Evolutionary conservation across 1,284 basidiomycete species (phyloP).

Genomic region (Cryptococcus sp.): DNA sequence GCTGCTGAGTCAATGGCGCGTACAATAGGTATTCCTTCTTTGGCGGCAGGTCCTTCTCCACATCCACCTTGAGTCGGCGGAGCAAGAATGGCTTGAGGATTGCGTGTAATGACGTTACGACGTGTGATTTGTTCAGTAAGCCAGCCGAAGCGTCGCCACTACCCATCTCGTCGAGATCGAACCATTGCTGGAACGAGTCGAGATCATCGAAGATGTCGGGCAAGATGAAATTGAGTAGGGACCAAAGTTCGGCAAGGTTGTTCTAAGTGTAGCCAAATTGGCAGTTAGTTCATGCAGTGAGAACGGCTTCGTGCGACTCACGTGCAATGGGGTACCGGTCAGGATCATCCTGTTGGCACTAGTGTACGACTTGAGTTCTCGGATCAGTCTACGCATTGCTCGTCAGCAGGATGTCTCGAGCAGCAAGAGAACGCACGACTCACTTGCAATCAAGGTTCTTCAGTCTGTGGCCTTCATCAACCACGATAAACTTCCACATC

Average conservation of each 20-base stretch:
- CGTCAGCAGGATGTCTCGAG: background rate
- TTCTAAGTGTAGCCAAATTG: slow-evolving; percentile 61
- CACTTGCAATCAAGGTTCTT: slow-evolving; percentile 86
- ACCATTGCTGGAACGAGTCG: slow-evolving; percentile 89
- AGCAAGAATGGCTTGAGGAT: slow-evolving; percentile 96
- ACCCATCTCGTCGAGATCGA: slow-evolving; percentile 52
- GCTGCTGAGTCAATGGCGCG: slow-evolving; percentile 78
- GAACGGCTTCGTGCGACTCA: slow-evolving; percentile 52
- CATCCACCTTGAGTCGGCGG: slow-evolving; percentile 86
- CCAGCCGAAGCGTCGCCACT: slow-evolving; percentile 25
- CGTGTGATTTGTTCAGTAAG: slow-evolving; percentile 60
- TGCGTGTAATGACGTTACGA: slow-evolving; percentile 81
- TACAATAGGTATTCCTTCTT: slow-evolving; percentile 97
- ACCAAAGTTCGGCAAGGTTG: slow-evolving; percentile 92
- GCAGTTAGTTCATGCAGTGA: background rate
- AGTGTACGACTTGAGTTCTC: slow-evolving; percentile 84
- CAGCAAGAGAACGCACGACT: slow-evolving; percentile 17
- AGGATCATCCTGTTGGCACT: slow-evolving; percentile 87
- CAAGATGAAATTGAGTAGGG: slow-evolving; percentile 89
- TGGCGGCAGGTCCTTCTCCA: slow-evolving; percentile 71
- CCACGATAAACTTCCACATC: slow-evolving; percentile 90
- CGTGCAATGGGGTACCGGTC: slow-evolving; percentile 90
- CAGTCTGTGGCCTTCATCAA: slow-evolving; percentile 91
- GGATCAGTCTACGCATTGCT: slow-evolving; percentile 63
- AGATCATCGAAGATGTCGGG: slow-evolving; percentile 90